Base-by-base conservation (phyloP, 2,329 filamentous ascomycete species). In the Bipolaris victoriae region DNA sequence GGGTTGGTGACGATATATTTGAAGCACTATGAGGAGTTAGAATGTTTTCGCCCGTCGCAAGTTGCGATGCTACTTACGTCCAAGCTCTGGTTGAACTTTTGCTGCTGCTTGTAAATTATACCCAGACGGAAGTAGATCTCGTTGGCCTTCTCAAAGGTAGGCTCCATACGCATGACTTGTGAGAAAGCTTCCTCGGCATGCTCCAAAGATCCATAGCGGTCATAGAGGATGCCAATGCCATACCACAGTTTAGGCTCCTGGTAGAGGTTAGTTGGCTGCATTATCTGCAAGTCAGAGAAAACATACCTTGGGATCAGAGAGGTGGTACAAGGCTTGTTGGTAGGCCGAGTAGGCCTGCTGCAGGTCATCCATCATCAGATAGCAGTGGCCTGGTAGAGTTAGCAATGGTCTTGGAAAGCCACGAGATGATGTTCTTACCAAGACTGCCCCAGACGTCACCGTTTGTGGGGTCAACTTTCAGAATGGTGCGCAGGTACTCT, bases 41-140 rank as follows among this genome's bases (percentile, higher is more conserved):
- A 62, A 13, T 16, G 24, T 18, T 15, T 18, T 7, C 22, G 7
- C 15, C 7, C 37, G n/a, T 15, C 2, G 35, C 22, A 7, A 2
- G 15, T 3, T 22, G 6, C 22, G 9, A 22, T n/a, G 24, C 49
- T 26, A 61, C 70, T 70, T 82, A 96, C 93, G 79, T 98, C 95
- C 44, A 98, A 82, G 82, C 93, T 97, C 73, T 96, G 90, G 50
- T 83, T 83, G 75, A 93, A 99, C 76, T 98, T 98, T 61, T 93
- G 89, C 75, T 98, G 95, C 72, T 98, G 94, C 77, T 99, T 99
- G 82, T 98, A 98, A 65, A 99, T 98, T 80, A 99, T 99, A n/a
- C 95, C 95, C 7, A 99, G 85, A 26, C 95, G 88, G 79, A 99
- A 99, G 77, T 98, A 99, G 52, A 99, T 98, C 76, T 99, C 95